Conservation (phyloP, 768 basidiomycete species). For the Tulasnella sp. region DNA sequence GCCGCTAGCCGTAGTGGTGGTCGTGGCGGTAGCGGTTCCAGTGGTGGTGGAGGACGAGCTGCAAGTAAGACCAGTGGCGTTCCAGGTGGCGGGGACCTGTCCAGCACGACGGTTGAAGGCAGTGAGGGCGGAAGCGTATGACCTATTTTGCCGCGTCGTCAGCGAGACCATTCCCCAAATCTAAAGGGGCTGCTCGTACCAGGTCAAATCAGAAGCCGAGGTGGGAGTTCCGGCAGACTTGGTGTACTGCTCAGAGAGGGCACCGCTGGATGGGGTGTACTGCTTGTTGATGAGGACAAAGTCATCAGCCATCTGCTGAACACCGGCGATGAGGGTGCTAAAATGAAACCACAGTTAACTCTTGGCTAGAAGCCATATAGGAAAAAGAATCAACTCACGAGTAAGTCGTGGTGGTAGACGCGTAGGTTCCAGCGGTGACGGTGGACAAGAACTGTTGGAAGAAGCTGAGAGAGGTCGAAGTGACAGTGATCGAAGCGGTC, state of each 20-base stretch:
- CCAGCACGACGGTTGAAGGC: constrained; percentile 47
- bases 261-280: constrained; percentile 3
- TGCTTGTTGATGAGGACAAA: no score
- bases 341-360: no score
- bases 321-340: no score
- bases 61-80: constrained; percentile 49
- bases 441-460: constrained; percentile 11
- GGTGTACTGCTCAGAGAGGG: constrained; percentile 12
- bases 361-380: no score
- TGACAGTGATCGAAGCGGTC: constrained; percentile 10
- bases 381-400: neutral
- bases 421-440: constrained; percentile 13
- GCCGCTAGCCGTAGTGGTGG: constrained; percentile 17
- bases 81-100: constrained; percentile 44
- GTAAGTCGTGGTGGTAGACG: neutral
- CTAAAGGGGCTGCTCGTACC: neutral
- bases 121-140: constrained; percentile 11
- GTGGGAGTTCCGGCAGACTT: constrained; percentile 2
- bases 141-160: neutral
- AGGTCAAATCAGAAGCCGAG: no score
- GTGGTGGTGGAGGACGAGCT: no score
- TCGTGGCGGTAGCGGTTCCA: no score
- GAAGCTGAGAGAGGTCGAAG: constrained; percentile 17
- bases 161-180: neutral
- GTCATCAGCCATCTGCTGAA: no score